Evolutionary conservation across 2,329 filamentous ascomycete species (phyloP).

Genomic region (Botryosphaeria dothidea): DNA sequence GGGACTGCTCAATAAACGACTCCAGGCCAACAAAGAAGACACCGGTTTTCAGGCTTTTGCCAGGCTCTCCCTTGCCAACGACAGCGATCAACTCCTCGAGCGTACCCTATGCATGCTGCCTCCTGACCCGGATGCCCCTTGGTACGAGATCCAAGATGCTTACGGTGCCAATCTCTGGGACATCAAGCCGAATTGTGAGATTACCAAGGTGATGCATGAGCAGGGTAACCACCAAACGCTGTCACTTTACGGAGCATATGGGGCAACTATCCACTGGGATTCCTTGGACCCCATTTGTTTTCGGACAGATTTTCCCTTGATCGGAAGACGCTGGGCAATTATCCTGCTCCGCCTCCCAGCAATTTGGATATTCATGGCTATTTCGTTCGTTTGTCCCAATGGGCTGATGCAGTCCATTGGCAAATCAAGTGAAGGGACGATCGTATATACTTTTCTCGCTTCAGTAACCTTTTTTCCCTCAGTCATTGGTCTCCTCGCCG

Average conservation of each 20-base stretch:
- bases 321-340: too few relatives aligned
- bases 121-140: not conserved
- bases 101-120: constrained; percentile 1
- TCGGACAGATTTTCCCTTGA: not conserved
- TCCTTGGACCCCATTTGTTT: constrained; percentile 22
- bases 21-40: not conserved
- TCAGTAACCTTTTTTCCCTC: too few relatives aligned
- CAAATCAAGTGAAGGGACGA: too few relatives aligned
- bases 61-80: not conserved
- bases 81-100: constrained; percentile 1
- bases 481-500: too few relatives aligned
- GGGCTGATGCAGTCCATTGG: too few relatives aligned
- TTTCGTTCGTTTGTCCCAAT: too few relatives aligned
- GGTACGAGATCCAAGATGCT: not conserved
- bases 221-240: not conserved
- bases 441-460: too few relatives aligned
- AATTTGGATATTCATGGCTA: too few relatives aligned
- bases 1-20: not conserved
- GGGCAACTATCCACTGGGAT: constrained; percentile 42
- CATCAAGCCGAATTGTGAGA: not conserved
- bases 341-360: too few relatives aligned
- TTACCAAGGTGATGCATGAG: not conserved
- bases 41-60: constrained; percentile 6
- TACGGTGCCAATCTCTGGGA: not conserved
- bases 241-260: constrained; percentile 26